Conservation (phyloP, 768 basidiomycete species). For the Lactarius tabidus region DNA sequence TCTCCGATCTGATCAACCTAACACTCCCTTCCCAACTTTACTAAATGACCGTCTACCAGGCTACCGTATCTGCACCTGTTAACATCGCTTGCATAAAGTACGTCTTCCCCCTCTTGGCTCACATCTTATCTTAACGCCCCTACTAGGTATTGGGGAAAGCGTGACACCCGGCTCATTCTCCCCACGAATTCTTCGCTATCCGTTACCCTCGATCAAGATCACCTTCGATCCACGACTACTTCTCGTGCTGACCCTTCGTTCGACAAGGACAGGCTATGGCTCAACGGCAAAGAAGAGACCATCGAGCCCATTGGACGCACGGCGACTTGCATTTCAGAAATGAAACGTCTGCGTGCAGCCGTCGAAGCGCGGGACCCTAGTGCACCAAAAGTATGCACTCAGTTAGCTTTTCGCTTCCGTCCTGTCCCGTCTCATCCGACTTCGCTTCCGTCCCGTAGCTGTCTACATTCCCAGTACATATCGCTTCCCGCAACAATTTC, state of each 20-base stretch:
- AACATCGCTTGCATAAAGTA: conserved; percentile 99
- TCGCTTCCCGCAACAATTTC: conserved; percentile 97
- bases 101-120: conserved; percentile 26
- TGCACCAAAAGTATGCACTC: conserved; percentile 56
- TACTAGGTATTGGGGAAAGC: conserved; percentile 96
- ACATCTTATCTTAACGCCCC: neutral
- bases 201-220: conserved; percentile 94
- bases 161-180: conserved; percentile 90
- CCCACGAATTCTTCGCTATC: conserved; percentile 99
- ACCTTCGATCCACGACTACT: conserved; percentile 90
- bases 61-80: conserved; percentile 89
- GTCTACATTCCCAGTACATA: conserved; percentile 72
- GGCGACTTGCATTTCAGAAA: conserved; percentile 79
- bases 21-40: conserved; percentile 13
- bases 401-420: conserved; percentile 4
- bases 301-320: conserved; percentile 79
- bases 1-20: neutral
- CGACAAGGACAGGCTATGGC: conserved; percentile 78
- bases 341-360: conserved; percentile 71
- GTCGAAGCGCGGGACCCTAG: conserved; percentile 68
- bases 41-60: conserved; percentile 66
- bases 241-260: conserved; percentile 79
- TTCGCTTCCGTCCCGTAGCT: conserved; percentile 41
- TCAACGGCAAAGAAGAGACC: conserved; percentile 89
- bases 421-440: conserved; percentile 14